phyloP scores from a whole-genome alignment of 2,329 filamentous ascomycete genomes.

The Phaeosphaeria sp. region DNA sequence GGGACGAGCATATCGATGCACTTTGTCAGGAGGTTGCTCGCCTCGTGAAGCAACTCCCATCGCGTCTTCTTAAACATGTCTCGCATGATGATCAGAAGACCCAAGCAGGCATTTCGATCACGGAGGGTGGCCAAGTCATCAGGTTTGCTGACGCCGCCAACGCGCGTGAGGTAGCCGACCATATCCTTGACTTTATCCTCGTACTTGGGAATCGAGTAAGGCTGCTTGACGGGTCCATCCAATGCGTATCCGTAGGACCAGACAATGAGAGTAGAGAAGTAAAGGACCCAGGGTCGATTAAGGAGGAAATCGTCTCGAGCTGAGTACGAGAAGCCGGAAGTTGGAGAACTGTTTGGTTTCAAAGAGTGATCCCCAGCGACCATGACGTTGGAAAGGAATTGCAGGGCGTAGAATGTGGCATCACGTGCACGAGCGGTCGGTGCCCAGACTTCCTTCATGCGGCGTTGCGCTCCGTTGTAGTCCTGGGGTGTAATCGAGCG shows the following conservation, averaged over 20 bases:
- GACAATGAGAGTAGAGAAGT: conserved; percentile 88
- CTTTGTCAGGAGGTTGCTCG: conserved; percentile 78
- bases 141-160: conserved; percentile 75
- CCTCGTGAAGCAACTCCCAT: conserved; percentile 93
- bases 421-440: conserved; percentile 87
- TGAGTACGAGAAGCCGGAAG: conserved; percentile 65
- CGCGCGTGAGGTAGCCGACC: conserved; percentile 75
- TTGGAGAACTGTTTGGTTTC: conserved; percentile 33
- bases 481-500: conserved; percentile 84
- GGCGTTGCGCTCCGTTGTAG: conserved; percentile 76
- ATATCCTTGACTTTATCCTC: conserved; percentile 78
- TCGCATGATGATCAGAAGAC: conserved; percentile 80
- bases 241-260: conserved; percentile 95
- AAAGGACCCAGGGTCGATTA: conserved; percentile 93
- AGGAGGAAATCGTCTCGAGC: conserved; percentile 88
- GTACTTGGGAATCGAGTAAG: conserved; percentile 61
- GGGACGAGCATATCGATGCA: conserved; percentile 71
- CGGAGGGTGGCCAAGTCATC: conserved; percentile 76
- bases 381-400: conserved; percentile 86
- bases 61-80: conserved; percentile 82
- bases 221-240: conserved; percentile 74
- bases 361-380: conserved; percentile 62
- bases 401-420: conserved; percentile 89
- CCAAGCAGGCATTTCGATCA: conserved; percentile 83
- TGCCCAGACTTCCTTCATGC: conserved; percentile 90